A percentile compares a stretch with the other conserved stretches of the same genome.
These are phyloP conservation scores for Mycosphaerella arachidis DNA, from an alignment of 2,329 filamentous ascomycete genomes.

Conservation along the genomic window DNA sequence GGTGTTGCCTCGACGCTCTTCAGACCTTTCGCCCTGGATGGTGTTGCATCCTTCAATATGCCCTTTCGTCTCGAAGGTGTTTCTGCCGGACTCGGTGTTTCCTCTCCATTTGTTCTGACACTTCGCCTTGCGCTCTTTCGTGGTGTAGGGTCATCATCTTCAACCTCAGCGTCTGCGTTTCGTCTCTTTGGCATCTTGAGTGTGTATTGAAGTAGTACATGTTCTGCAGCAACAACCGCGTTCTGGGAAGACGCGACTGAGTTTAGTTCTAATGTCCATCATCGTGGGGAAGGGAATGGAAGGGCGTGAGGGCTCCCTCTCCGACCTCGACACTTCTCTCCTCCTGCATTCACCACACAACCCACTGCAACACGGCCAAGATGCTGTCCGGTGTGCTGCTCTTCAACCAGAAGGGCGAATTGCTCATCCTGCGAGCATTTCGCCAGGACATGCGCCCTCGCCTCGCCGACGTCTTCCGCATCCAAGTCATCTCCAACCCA, in stretches of 20 bases:
- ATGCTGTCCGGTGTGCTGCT: constrained; percentile 98
- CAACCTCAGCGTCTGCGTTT: constrained; percentile 13
- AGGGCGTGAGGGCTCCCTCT: not conserved
- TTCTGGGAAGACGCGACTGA: constrained; percentile 7
- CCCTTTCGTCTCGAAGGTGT: constrained; percentile 33
- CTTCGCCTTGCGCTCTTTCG: constrained; percentile 22
- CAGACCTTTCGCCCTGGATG: constrained; percentile 24
- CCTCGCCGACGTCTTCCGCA: constrained; percentile 97
- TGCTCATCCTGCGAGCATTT: constrained; percentile 98
- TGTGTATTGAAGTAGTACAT: not conserved
- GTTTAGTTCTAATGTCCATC: not conserved
- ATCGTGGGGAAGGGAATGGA: not conserved
- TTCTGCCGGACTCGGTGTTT: constrained; percentile 17
- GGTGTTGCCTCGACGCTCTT: constrained; percentile 36
- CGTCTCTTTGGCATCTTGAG: constrained; percentile 25
- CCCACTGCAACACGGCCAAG: constrained; percentile 34
- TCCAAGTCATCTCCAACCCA: constrained; percentile 95
- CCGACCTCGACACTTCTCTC: not conserved
- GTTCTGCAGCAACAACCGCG: not conserved
- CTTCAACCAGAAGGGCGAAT: constrained; percentile 99
- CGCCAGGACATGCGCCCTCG: constrained; percentile 97
- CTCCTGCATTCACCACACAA: not conserved
- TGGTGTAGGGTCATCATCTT: constrained; percentile 24
- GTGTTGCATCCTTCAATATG: constrained; percentile 29
- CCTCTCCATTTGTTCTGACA: constrained; percentile 7